These are phyloP conservation scores for Penicillium thymicola DNA, from an alignment of 2,329 filamentous ascomycete genomes.

Conservation along the genomic window DNA sequence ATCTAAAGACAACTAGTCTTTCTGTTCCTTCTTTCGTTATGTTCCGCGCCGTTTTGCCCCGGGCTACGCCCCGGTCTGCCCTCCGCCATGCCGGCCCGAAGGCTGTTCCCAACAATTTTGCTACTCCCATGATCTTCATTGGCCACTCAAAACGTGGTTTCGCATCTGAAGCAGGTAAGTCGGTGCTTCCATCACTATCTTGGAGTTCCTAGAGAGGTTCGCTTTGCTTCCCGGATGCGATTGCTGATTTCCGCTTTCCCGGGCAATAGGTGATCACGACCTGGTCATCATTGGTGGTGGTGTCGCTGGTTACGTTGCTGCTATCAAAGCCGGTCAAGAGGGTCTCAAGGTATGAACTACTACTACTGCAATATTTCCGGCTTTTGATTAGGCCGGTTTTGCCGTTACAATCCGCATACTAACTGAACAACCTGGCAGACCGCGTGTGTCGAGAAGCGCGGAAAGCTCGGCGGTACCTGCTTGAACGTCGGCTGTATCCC, in stretches of 20 bases:
- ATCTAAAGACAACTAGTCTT: slow-evolving; percentile 26
- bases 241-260: slow-evolving; percentile 20
- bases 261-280: slow-evolving; percentile 77
- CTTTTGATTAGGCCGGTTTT: neutral
- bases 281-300: slow-evolving; percentile 96
- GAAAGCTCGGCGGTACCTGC: slow-evolving; percentile 90
- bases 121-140: slow-evolving; percentile 45
- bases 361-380: neutral
- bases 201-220: slow-evolving; percentile 1
- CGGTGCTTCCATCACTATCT: neutral
- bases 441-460: slow-evolving; percentile 97
- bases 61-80: slow-evolving; percentile 46
- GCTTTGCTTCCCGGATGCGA: slow-evolving; percentile 21
- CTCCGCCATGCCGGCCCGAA: slow-evolving; percentile 39
- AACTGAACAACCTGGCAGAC: slow-evolving; percentile 56
- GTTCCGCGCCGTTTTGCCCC: slow-evolving; percentile 53
- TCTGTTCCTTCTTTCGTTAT: slow-evolving; percentile 38
- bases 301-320: slow-evolving; percentile 96
- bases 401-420: slow-evolving; percentile 6
- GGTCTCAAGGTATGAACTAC: slow-evolving; percentile 73
- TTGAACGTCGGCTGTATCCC: slow-evolving; percentile 99
- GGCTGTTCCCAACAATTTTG: slow-evolving; percentile 35
- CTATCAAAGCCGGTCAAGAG: slow-evolving; percentile 97
- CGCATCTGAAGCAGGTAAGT: slow-evolving; percentile 51
- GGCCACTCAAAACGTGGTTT: slow-evolving; percentile 53